phyloP scores from a whole-genome alignment of 495 filamentous ascomycete genomes.

The Entonaema liquescens region DNA sequence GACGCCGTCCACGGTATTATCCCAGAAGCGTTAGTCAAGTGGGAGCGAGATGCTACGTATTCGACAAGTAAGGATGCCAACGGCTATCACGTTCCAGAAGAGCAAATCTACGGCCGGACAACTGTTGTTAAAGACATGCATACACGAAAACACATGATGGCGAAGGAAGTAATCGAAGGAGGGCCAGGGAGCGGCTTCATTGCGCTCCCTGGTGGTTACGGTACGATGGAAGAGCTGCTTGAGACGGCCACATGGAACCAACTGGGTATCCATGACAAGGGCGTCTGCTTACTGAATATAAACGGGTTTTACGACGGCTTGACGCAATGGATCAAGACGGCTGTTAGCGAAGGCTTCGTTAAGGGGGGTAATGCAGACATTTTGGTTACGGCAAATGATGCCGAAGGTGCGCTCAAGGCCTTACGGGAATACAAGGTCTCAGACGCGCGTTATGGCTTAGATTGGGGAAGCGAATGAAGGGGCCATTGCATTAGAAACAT shows the following conservation, averaged over 20 bases:
- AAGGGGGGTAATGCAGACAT: conserved; percentile 72
- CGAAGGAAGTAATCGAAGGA: conserved; percentile 79
- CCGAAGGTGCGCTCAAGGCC: conserved; percentile 73
- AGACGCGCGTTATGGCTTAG: conserved; percentile 75
- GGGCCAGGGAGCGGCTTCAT: conserved; percentile 89
- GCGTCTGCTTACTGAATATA: conserved; percentile 83
- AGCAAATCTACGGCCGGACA: conserved; percentile 78
- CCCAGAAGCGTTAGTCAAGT: conserved; percentile 81
- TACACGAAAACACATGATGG: conserved; percentile 92
- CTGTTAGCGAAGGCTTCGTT: conserved; percentile 81
- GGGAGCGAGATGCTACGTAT: conserved; percentile 70
- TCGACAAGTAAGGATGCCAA: conserved; percentile 45
- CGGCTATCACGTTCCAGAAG: conserved; percentile 62
- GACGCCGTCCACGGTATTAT: conserved; percentile 91
- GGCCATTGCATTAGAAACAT: conserved; percentile 26
- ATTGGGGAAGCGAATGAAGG: conserved; percentile 75
- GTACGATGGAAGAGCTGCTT: conserved; percentile 95
- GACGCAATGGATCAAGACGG: conserved; percentile 79
- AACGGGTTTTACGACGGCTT: conserved; percentile 92
- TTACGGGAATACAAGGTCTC: conserved; percentile 79
- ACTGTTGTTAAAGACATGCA: conserved; percentile 96
- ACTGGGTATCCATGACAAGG: conserved; percentile 86
- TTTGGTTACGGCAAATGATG: conserved; percentile 74
- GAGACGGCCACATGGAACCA: conserved; percentile 99
- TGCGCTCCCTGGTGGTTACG: conserved; percentile 88